Conservation (phyloP, 2,329 filamentous ascomycete genomes). For the Aschersonia sp. region DNA sequence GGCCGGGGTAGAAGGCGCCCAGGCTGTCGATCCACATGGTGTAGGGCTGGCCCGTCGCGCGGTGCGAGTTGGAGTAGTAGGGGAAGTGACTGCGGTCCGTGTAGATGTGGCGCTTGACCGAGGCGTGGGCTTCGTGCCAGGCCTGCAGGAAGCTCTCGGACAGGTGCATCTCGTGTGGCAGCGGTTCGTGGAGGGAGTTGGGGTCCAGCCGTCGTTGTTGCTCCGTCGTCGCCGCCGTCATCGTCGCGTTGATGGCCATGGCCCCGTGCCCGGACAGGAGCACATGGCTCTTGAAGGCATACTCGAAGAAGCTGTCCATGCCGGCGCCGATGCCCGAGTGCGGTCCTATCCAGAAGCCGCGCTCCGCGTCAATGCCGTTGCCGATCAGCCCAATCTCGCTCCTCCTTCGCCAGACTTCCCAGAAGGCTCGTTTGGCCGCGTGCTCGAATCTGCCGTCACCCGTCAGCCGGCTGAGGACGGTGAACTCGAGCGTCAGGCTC, state of each 20-base stretch:
- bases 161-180: constrained; percentile 52
- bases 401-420: constrained; percentile 86
- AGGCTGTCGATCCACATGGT: constrained; percentile 95
- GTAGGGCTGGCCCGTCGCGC: constrained; percentile 73
- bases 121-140: constrained; percentile 75
- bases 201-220: constrained; percentile 40
- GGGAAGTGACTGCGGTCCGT: constrained; percentile 64
- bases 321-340: constrained; percentile 93
- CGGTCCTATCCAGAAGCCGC: constrained; percentile 74
- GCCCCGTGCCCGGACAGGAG: constrained; percentile 61
- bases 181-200: constrained; percentile 43
- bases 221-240: constrained; percentile 23
- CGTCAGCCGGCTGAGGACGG: constrained; percentile 75
- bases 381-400: constrained; percentile 81
- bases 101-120: constrained; percentile 86
- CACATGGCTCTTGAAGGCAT: constrained; percentile 88
- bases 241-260: constrained; percentile 31
- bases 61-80: constrained; percentile 83
- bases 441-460: constrained; percentile 81
- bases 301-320: constrained; percentile 97
- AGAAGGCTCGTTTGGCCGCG: constrained; percentile 82
- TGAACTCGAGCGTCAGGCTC: constrained; percentile 86
- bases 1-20: constrained; percentile 85
- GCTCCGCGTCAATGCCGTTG: constrained; percentile 83
- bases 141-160: constrained; percentile 66